These are phyloP conservation scores for Phialophora chinensis DNA, from an alignment of 2,329 filamentous ascomycete genomes.

Conservation along the genomic window DNA sequence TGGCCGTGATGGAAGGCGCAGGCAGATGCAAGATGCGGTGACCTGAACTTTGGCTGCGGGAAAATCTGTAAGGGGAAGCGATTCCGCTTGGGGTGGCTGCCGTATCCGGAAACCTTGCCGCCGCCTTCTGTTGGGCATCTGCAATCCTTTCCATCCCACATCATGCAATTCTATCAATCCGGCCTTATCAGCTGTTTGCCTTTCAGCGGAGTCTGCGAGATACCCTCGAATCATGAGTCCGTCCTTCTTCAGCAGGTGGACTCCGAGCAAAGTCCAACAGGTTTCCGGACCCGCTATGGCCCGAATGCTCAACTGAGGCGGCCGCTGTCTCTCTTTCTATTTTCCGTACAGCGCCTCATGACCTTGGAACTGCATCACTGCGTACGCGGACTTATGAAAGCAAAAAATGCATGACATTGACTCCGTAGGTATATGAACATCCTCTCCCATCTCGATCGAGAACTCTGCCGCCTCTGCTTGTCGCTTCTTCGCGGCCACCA, in stretches of 20 bases:
- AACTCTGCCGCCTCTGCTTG: neutral
- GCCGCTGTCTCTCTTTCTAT: neutral
- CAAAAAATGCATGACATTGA: neutral
- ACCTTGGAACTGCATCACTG: neutral
- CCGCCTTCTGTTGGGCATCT: neutral
- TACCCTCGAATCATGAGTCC: neutral
- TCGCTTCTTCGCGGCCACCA: too few species aligned
- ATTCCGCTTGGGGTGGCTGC: neutral
- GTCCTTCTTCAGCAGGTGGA: neutral
- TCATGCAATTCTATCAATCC: neutral
- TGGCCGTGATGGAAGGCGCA: neutral
- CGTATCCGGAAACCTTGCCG: neutral
- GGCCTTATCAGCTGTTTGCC: neutral
- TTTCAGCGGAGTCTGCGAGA: neutral
- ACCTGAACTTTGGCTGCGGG: neutral
- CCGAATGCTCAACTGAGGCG: neutral
- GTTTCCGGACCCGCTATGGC: neutral
- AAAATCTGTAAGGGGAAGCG: neutral
- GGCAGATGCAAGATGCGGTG: slow-evolving; percentile 8
- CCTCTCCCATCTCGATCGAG: neutral
- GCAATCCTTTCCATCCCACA: neutral
- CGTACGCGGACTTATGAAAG: neutral
- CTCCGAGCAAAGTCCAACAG: neutral
- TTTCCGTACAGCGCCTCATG: neutral
- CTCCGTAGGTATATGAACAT: neutral